Evolutionary conservation across 2,329 filamentous ascomycete species (phyloP).

Genomic region (Trichophyton benhamiae): DNA sequence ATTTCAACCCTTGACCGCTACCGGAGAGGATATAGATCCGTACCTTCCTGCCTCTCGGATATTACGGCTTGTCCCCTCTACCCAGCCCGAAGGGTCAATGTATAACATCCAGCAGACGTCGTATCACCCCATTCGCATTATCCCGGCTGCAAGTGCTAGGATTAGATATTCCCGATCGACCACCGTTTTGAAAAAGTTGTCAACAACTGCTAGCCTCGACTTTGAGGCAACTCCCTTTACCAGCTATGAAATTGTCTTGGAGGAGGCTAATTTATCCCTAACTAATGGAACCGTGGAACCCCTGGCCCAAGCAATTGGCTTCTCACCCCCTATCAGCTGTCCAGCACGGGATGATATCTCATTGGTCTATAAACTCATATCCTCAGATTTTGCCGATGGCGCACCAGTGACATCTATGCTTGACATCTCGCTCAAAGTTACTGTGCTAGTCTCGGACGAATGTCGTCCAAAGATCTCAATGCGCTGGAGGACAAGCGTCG

Average conservation of each 20-base stretch:
- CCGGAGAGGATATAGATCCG: conserved; percentile 31
- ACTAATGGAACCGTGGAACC: conserved; percentile 37
- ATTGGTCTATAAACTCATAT: conserved; percentile 40
- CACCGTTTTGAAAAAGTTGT: conserved; percentile 27
- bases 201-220: conserved; percentile 42
- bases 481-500: conserved; percentile 38
- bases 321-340: conserved; percentile 30
- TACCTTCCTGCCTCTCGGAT: conserved; percentile 47
- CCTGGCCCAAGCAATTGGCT: conserved; percentile 26
- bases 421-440: conserved; percentile 36
- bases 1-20: conserved; percentile 41
- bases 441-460: conserved; percentile 28
- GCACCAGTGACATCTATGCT: conserved; percentile 30
- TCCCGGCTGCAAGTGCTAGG: conserved; percentile 45
- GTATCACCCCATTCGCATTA: conserved; percentile 41
- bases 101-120: conserved; percentile 44
- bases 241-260: conserved; percentile 38
- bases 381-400: conserved; percentile 23
- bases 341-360: conserved; percentile 46
- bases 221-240: conserved; percentile 44
- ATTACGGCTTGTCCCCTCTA: conserved; percentile 43
- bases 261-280: conserved; percentile 37
- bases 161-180: conserved; percentile 41
- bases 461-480: conserved; percentile 36
- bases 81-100: conserved; percentile 37